Base-by-base conservation (phyloP, 1,284 basidiomycete species). In the Microbotryum silenes-acaulis region DNA sequence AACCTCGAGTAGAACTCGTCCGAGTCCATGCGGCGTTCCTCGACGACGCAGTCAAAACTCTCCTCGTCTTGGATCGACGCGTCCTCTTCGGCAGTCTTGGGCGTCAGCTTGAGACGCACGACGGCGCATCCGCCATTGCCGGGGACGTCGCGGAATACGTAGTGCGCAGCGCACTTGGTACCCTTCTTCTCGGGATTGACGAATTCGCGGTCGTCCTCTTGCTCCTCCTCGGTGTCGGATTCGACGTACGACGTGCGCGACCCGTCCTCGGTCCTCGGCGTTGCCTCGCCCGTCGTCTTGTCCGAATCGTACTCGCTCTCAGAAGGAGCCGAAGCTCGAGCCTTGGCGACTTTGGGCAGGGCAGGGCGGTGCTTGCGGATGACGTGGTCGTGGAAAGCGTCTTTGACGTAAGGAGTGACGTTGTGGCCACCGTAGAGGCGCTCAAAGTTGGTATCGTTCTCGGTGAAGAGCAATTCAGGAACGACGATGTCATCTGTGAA, bases 331-430 rank as follows among this genome's bases (percentile, higher is more conserved):
- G 21, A 23, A 50, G 21, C 51, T 5, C 4, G 54, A 18, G n/a
- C 27, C 49, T 63, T 70, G 9, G 50, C 67, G 20, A 66, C 65
- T 57, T 75, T 73, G 6, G 75, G 74, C 54, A 75, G 72, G 18
- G 70, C 76, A 6, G 87, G 87, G 57, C 89, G 85, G 76, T 97
- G 93, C 18, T 79, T 80, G 4, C 85, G 85, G 66, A 97, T 85
- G 75, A 97, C 89, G 74, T 97, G 89, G 75, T 97, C 93, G 74
- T 98, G 92, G 81, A 98, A 97, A n/a, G 88, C 93, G 73, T 98
- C 94, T 78, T 98, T 98, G 72, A 89, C 89, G 74, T 86, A 93
- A 2, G 83, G 82, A 0, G 84, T 85, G 61, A 82, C 79, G 78
- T 97, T 97, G 70, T 84, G 78, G 27, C 89, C 92, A 44, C 86